Base-by-base conservation (phyloP, 768 basidiomycete species). In the Sarcodon sp. region DNA sequence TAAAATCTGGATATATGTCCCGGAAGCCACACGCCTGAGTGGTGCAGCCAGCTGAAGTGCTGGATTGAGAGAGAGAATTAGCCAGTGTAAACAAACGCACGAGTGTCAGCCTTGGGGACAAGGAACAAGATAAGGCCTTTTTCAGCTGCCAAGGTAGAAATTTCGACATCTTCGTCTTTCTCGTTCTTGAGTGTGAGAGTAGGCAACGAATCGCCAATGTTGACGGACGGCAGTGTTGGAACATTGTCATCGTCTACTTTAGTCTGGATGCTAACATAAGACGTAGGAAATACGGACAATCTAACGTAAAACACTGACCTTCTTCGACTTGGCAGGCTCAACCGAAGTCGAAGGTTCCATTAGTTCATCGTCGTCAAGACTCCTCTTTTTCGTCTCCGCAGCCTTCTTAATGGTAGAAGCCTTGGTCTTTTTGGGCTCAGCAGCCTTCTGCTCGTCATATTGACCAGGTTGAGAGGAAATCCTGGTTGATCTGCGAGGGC, bases 21-120 rank as follows among this genome's bases (percentile, higher is more conserved):
- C 90, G 75, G 72, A 87, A 98, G 4, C 82, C 86, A 60, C 93
- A 97, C 0, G 93, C 92, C 62, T 97, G 92, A 34, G 67, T 82
- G 3, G 91, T 97, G 67, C 93, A 96, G 33, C 93, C 91, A 47
- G 85, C 86, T 87, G 51, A 18, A 51, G 10, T 31, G 35, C 35
- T 47, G 13, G 46, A 10, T n/a, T 15, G 47, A 9, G 33, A 44
- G 21, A 49, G 43, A 13, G 33, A 47, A 16, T 43, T 15, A 36
- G 37, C 12, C 7, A 9, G 13, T 16, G 21, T 16, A 33, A 31
- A 39, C 37, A 50, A 31, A 68, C 83, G 54, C 55, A 90, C 83
- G 80, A 15, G 87, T 90, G 66, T 89, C 87, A 37, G 85, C 88
- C 64, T 82, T 91, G 50, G 84, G 88, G 1, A 90, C 77, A 4